Percentiles rank a stretch among this genome's conserved stretches.
Evolutionary conservation across 306 rosid genomes (phyloP).

Genomic region (Pterocarpus macrocarpus): DNA sequence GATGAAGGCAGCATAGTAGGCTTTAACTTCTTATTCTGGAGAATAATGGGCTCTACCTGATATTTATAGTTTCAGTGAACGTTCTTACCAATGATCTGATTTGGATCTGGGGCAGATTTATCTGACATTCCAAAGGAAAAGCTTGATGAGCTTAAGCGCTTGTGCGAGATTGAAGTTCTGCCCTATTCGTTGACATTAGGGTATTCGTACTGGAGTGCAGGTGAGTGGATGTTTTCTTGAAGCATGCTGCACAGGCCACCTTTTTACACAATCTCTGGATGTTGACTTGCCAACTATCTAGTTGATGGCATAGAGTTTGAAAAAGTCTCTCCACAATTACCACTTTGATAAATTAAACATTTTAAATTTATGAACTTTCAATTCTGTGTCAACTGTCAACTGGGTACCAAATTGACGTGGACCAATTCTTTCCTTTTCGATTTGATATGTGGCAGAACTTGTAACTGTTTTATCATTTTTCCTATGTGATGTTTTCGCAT

Average conservation of each 20-base stretch:
- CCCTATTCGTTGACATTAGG: constrained; percentile 84
- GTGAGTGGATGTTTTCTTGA: constrained; percentile 55
- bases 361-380: constrained; percentile 12
- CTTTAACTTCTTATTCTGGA: neutral
- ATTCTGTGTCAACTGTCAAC: neutral
- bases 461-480: neutral
- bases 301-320: neutral
- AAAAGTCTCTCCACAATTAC: neutral
- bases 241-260: constrained; percentile 3
- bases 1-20: neutral
- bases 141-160: constrained; percentile 68
- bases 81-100: constrained; percentile 35
- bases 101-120: constrained; percentile 61
- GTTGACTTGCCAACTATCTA: too few relatives aligned
- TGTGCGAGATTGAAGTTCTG: constrained; percentile 81
- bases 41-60: too few relatives aligned
- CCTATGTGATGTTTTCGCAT: neutral
- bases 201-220: constrained; percentile 93
- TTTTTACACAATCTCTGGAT: too few relatives aligned
- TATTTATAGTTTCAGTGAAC: constrained; percentile 15
- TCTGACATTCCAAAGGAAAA: constrained; percentile 72
- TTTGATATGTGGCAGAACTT: constrained; percentile 12
- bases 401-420: neutral
- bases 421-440: neutral
- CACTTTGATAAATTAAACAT: neutral